Evolutionary conservation across 106 monocot species (phyloP).

Genomic region (Cymbidium sinense): DNA sequence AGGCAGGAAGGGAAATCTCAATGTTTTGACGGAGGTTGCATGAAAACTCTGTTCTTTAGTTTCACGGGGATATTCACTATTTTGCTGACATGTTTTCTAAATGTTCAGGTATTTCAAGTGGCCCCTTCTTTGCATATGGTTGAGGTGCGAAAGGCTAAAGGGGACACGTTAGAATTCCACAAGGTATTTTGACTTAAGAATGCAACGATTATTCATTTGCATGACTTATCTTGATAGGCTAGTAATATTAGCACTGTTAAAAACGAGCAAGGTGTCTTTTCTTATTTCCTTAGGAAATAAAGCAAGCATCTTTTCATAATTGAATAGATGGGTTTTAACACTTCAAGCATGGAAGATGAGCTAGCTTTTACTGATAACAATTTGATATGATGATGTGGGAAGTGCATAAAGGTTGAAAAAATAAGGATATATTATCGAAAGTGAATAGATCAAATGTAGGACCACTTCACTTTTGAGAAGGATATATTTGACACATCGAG

Average conservation of each 20-base stretch:
- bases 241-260: neutral
- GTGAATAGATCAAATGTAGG: neutral
- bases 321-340: neutral
- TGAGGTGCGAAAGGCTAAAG: conserved; percentile 77
- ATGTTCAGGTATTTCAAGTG: conserved; percentile 74
- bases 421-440: neutral
- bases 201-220: neutral
- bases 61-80: neutral
- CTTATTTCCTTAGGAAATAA: neutral
- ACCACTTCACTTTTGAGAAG: too few species aligned
- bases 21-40: conserved; percentile 43
- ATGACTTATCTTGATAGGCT: neutral
- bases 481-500: too few species aligned
- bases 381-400: neutral
- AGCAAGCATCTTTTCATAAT: neutral
- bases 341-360: neutral
- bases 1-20: conserved; percentile 88
- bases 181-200: conserved; percentile 33
- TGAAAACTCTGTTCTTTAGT: neutral
- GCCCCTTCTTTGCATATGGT: conserved; percentile 89
- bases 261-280: neutral
- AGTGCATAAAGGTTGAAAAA: neutral
- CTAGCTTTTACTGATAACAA: neutral
- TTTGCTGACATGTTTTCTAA: neutral
- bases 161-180: conserved; percentile 77